Percentiles rank a stretch among this genome's conserved stretches.
These are phyloP conservation scores for Cucurbita argyrosperma DNA, from an alignment of 306 rosid genomes.

Conservation along the genomic window DNA sequence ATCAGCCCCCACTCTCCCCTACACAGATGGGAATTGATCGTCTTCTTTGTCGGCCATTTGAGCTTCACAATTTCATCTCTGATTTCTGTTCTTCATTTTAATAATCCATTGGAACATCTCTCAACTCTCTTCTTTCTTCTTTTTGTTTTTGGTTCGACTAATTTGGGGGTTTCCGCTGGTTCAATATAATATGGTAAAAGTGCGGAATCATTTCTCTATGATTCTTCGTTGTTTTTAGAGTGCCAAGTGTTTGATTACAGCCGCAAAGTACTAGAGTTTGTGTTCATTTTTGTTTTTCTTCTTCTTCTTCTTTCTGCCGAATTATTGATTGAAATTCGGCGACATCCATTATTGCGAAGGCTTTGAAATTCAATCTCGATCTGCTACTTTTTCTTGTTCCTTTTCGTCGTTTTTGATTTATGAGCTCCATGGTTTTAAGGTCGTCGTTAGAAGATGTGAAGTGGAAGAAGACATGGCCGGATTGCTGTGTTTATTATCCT, in stretches of 20 bases:
- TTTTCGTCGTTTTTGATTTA: slow-evolving; percentile 18
- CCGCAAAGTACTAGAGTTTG: slow-evolving; percentile 1
- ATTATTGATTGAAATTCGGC: neutral
- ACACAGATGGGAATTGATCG: neutral
- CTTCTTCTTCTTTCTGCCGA: neutral
- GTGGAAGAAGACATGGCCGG: slow-evolving; percentile 26
- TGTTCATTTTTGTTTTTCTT: neutral
- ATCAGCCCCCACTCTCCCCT: slow-evolving; percentile 10
- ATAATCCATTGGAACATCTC: neutral
- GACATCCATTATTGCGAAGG: neutral
- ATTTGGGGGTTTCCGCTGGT: neutral
- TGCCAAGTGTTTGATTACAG: slow-evolving; percentile 2
- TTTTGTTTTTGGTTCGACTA: neutral
- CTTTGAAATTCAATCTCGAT: slow-evolving; percentile 1
- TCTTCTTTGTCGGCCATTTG: slow-evolving; percentile 11
- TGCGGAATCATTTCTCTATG: neutral
- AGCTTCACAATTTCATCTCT: neutral
- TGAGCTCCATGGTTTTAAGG: slow-evolving; percentile 25
- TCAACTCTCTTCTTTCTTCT: neutral
- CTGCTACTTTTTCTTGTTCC: neutral
- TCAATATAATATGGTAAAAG: neutral
- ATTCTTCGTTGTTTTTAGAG: neutral
- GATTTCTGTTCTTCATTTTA: neutral
- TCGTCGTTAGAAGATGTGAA: slow-evolving; percentile 25
- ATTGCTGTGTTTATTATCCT: slow-evolving; percentile 34